Base-by-base conservation (phyloP, 1,139 yeast species). In the Suhomyces coccinellae region DNA sequence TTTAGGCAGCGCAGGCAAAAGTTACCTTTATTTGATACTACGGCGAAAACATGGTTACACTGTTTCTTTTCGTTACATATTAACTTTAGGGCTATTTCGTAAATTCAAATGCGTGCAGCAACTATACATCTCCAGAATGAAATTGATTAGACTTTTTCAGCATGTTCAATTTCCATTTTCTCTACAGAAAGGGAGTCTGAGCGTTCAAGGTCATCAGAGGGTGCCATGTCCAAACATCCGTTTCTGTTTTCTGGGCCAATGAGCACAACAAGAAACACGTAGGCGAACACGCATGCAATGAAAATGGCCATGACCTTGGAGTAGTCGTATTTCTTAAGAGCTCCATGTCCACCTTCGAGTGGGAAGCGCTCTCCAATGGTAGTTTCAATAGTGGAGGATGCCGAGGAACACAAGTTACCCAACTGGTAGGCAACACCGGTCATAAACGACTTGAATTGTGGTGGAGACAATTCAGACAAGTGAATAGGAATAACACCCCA, bases 401-500 rank as follows among this genome's bases (percentile, higher is more conserved):
- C 95, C 38, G 91, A 83, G 5, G 91, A 83, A 15, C 87, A 87
- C 57, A 87, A 76, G 66, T 87, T 87, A 73, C 96, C 96, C 57
- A 87, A 75, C 66, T 87, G 96, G 59, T 87, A 87, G 20, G 90
- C 75, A 42, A 81, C 77, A 59, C 96, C 96, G 39, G 80, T 81
- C 42, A 85, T 83, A 53, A 86, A 82, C 3, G 91, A 74, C 61
- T 87, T 77, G 67, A 83, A 84, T 53, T 84, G 82, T 22, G 91
- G 91, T 34, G 80, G 82, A n/a, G 93, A 79, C 52, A 87, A 73
- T 66, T 87, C 95, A 2, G 87, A 75, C 41, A 87, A 71, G 63
- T 86, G 89, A 51, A 85, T 79, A 44, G 96, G 96, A 53, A 85
- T 77, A 38, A 86, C 87, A 55, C 95, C 95, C 90, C 95, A 88